Evolutionary conservation across 2,329 filamentous ascomycete species (phyloP), one percentile per base, ranked within the genome.

Genomic region (Xylaria polymorpha): DNA sequence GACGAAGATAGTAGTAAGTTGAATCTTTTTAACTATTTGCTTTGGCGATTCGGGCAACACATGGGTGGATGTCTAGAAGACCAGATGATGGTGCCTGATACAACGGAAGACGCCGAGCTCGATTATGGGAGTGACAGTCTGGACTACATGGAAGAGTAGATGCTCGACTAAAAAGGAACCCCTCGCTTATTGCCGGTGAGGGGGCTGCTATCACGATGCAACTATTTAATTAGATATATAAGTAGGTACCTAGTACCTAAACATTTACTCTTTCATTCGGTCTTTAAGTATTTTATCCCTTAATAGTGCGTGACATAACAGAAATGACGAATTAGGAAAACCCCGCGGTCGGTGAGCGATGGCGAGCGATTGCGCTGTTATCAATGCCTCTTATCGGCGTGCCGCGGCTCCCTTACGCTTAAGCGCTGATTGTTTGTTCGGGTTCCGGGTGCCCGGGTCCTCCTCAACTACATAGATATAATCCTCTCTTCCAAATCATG

Each of bases 1-100:
- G 32, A 53, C 7, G 25, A 18, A 7, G n/a, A 14, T 1, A 18
- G 14, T 8, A 43, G 59, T 39, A 63, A 25, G 25, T n/a, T 18
- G 9, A 6, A 37, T 12, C 37, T 67, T 25, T 44, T 55, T 15
- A 20, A 48, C 10, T 64, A 64, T 60, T 32, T 67, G 0, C 29
- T 53, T 12, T 56, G 37, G 55, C 29, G 60, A 4, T 64, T 60
- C 15, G 39, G 32, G 22, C 12, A 20, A 14, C 41, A 46, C 10
- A 29, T 4, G 0, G 8, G 29, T 12, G 35, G 32, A 37, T 8
- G 10, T 8, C 12, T 8, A 46, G 7, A 20, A 22, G 3, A 29
- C 18, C 48, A 15, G 15, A 22, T 1, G 15, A 22, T 1, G 10
- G 8, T 8, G 2, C 29, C 20, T 10, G 9, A 20, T 25, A n/a